Evolutionary conservation across 192 early-diverging fungal species (phyloP), one percentile per base, ranked within the genome.

Genomic region (Backusella sp.): DNA sequence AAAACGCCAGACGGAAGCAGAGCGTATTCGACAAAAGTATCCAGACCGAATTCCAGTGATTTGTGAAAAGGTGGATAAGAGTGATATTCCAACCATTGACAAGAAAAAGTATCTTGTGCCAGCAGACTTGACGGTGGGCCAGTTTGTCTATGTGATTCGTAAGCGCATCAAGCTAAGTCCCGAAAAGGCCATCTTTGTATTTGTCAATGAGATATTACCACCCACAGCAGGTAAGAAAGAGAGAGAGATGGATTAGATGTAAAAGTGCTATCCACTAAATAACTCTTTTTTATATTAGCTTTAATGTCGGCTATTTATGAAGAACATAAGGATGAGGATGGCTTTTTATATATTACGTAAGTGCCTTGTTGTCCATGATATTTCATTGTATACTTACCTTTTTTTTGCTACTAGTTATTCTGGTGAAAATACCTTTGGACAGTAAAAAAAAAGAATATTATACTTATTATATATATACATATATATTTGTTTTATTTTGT

Each of bases 71-170:
- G 96, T 96, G 39, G 98, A 99, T 78, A 98, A 97, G 86, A 94
- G 92, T 75, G 97, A 98, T 81, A 98, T 99, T 81, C 91, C 93
- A 17, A 92, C 86, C 21, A 98, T 99, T 77, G 98, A 99, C 88
- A 99, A 99, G 92, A 99, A 98, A 79, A 99, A 99, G 84, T 99
- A 98, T 76, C 87, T 99, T 71, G 98, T 99, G 6, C 98, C 98
- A 8, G 90, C 94, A 70, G 97, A 98, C 77, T 84, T 99, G 62
- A 99, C 97, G 8, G 96, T 99, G 23, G 97, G 96, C 35, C 97
- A 99, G 83, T 98, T 98, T 80, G 96, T 98, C 73, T 99, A 97
- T 77, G 96, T 96, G 49, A 96, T 96, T 79, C 91, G 97, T 70
- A 98, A 98, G 85, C 91, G 97, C 71, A 98, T 98, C 87, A 96